These are phyloP conservation scores for Cenchrus purpureus DNA, from an alignment of 176 grass and related monocot species.

Conservation along the genomic window DNA sequence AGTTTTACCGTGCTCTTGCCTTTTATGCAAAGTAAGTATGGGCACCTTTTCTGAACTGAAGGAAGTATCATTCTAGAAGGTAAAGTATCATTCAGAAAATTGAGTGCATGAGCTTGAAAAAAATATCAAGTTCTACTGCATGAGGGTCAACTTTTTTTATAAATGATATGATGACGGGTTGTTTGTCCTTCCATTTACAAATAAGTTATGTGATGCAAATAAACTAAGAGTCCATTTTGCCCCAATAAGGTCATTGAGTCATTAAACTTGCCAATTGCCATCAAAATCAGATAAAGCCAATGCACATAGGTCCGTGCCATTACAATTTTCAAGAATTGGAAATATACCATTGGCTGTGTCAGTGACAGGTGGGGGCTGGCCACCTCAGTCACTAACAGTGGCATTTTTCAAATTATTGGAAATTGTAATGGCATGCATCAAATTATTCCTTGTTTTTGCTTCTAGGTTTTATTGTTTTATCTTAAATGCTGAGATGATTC, in stretches of 20 bases:
- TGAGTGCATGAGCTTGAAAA: no score
- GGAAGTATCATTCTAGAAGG: neutral
- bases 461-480: neutral
- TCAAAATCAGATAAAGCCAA: no score
- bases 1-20: no score
- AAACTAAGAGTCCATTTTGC: neutral
- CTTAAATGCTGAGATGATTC: neutral
- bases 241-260: neutral
- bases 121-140: neutral
- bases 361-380: no score
- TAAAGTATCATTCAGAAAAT: neutral
- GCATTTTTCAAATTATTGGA: no score
- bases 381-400: no score
- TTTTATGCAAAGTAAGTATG: no score
- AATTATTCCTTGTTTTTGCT: neutral
- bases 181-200: neutral
- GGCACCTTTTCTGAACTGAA: no score
- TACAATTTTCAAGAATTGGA: no score
- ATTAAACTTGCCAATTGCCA: neutral
- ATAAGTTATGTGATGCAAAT: neutral
- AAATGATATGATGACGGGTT: neutral
- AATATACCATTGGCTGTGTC: no score
- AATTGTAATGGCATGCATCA: no score
- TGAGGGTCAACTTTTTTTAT: neutral
- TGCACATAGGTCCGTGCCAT: no score